Conservation (phyloP, 192 early-diverging fungal genomes). For the Rhizoclosmatium sp. region DNA sequence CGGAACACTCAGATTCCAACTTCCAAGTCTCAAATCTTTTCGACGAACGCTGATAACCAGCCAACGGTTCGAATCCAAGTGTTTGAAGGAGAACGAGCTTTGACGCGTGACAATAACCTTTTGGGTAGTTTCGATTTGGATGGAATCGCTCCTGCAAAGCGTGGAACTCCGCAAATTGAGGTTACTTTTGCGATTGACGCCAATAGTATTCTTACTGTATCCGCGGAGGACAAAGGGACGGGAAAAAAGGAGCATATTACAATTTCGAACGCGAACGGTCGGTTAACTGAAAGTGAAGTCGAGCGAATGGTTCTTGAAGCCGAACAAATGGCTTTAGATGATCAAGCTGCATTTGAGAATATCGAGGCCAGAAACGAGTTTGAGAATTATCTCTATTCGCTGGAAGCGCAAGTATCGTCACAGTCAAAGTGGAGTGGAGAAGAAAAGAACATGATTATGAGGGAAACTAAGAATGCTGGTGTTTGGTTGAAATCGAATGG, state of each 20-base stretch:
- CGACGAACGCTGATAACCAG: constrained; percentile 96
- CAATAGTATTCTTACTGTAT: constrained; percentile 93
- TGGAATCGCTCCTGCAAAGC: constrained; percentile 91
- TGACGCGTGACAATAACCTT: constrained; percentile 94
- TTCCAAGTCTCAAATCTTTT: constrained; percentile 95
- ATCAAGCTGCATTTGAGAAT: constrained; percentile 84
- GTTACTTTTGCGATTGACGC: constrained; percentile 93
- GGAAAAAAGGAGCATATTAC: constrained; percentile 91
- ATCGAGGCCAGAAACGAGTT: constrained; percentile 81
- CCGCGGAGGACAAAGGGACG: constrained; percentile 90
- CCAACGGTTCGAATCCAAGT: constrained; percentile 94
- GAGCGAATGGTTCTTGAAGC: constrained; percentile 93
- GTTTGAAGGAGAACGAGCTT: constrained; percentile 92
- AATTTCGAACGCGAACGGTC: constrained; percentile 94
- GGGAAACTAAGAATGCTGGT: constrained; percentile 77
- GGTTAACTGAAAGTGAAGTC: constrained; percentile 89
- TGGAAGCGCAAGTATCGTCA: constrained; percentile 78
- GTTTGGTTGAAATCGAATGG: constrained; percentile 89
- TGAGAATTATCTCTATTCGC: constrained; percentile 89
- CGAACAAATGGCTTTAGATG: constrained; percentile 90
- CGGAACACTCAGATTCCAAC: constrained; percentile 93
- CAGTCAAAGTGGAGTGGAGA: constrained; percentile 75
- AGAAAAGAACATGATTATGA: constrained; percentile 88
- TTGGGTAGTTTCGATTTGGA: constrained; percentile 94
- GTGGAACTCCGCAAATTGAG: constrained; percentile 92